phyloP scores from a whole-genome alignment of 106 monocot species.

The Narthecium ossifragum region DNA sequence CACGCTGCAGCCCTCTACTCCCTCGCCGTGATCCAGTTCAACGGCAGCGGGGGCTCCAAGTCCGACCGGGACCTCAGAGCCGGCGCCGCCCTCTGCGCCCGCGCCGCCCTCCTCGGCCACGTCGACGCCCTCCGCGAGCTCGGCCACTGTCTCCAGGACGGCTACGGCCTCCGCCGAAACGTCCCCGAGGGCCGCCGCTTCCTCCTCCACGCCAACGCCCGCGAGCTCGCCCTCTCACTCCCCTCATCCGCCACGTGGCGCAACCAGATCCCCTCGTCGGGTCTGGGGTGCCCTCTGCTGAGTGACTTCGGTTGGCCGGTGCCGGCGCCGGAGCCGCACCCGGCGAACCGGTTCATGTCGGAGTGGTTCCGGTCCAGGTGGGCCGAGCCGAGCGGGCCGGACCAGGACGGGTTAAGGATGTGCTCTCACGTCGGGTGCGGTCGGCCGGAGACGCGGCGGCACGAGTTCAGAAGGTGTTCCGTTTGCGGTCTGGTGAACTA shows the following conservation, averaged over 20 bases:
- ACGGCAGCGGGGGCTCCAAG: constrained; percentile 58
- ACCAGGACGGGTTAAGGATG: constrained; percentile 23
- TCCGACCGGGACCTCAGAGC: constrained; percentile 44
- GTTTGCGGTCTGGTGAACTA: constrained; percentile 54
- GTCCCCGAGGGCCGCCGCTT: constrained; percentile 26
- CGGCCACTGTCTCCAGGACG: constrained; percentile 39
- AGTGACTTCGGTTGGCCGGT: constrained; percentile 55
- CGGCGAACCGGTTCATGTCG: constrained; percentile 60
- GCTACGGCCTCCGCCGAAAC: constrained; percentile 30
- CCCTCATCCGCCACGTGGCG: no score
- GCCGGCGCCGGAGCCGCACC: constrained; percentile 41
- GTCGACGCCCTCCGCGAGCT: constrained; percentile 32
- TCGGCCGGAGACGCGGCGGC: constrained; percentile 48
- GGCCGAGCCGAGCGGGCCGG: not conserved
- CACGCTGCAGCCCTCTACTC: constrained; percentile 55
- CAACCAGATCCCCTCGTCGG: not conserved
- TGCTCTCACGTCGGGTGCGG: constrained; percentile 50
- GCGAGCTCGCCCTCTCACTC: constrained; percentile 9
- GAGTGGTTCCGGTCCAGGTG: constrained; percentile 52
- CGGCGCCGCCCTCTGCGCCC: constrained; percentile 43
- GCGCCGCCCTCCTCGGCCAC: constrained; percentile 34
- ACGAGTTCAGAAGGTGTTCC: constrained; percentile 69
- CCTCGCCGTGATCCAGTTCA: constrained; percentile 63
- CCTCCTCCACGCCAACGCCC: constrained; percentile 30
- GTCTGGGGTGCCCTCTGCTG: constrained; percentile 16